These are phyloP conservation scores for Liriodendron chinense DNA, from an alignment of 164 flowering plant species.

Conservation along the genomic window DNA sequence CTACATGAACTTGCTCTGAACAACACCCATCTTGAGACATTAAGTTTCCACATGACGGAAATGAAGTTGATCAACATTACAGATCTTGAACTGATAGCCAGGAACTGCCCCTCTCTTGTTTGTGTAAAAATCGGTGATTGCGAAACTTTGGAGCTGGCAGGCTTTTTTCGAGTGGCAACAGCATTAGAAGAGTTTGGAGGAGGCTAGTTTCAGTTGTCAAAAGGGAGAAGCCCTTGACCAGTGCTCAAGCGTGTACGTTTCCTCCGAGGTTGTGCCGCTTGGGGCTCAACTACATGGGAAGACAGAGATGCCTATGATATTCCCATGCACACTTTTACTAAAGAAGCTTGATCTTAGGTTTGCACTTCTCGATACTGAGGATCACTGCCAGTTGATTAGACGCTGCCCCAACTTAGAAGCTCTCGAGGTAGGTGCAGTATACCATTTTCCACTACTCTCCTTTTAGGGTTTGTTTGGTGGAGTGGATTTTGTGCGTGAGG, in stretches of 20 bases:
- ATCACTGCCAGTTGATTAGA: conserved; percentile 66
- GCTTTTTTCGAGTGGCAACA: conserved; percentile 58
- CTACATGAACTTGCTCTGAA: conserved; percentile 81
- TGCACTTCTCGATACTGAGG: conserved; percentile 73
- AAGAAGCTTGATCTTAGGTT: conserved; percentile 87
- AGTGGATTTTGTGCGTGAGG: too few relatives aligned
- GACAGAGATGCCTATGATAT: conserved; percentile 62
- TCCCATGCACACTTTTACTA: conserved; percentile 53
- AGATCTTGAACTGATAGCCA: conserved; percentile 83
- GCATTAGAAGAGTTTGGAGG: conserved; percentile 86
- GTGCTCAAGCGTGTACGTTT: conserved; percentile 38
- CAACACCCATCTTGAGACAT: conserved; percentile 63
- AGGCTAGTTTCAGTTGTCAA: conserved; percentile 53
- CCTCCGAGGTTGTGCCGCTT: conserved; percentile 60
- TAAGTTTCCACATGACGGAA: conserved; percentile 79
- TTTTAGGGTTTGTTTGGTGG: too few relatives aligned
- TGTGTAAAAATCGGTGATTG: conserved; percentile 75
- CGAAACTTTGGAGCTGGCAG: conserved; percentile 51
- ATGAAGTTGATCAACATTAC: conserved; percentile 35
- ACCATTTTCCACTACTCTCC: too few relatives aligned
- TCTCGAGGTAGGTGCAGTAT: conserved; percentile 54
- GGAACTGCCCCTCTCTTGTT: conserved; percentile 56
- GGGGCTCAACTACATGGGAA: conserved; percentile 65
- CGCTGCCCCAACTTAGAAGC: conserved; percentile 87
- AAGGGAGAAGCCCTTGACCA: conserved; percentile 26